A percentile compares a stretch with the other conserved stretches of the same genome.
Conservation (phyloP, 2,329 filamentous ascomycete genomes). For the Claviceps capensis region DNA sequence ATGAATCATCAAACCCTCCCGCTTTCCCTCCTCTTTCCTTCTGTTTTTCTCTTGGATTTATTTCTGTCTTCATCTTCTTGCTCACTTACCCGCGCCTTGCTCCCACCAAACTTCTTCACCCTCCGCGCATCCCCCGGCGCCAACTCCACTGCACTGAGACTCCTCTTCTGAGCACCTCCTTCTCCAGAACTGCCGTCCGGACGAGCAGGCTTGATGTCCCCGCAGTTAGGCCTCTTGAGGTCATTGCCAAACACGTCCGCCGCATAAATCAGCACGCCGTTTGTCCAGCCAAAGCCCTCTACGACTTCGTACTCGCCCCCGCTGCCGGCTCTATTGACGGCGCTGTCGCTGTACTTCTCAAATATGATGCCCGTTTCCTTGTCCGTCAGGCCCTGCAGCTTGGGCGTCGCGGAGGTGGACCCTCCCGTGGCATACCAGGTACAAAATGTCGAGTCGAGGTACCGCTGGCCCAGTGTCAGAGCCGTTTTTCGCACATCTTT, state of each 20-base stretch:
- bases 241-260: conserved; percentile 46
- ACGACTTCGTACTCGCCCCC: conserved; percentile 58
- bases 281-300: conserved; percentile 58
- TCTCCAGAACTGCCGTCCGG: conserved; percentile 10
- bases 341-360: conserved; percentile 52
- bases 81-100: not conserved
- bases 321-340: conserved; percentile 45
- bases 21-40: too few species aligned
- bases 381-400: conserved; percentile 30
- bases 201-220: conserved; percentile 30
- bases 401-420: conserved; percentile 37
- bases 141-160: conserved; percentile 32
- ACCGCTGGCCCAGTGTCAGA: conserved; percentile 47
- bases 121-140: conserved; percentile 30
- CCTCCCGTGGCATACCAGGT: conserved; percentile 57
- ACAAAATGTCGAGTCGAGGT: conserved; percentile 54
- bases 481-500: conserved; percentile 40
- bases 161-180: conserved; percentile 9
- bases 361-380: conserved; percentile 47
- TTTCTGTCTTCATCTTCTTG: not conserved
- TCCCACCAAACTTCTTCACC: conserved; percentile 32
- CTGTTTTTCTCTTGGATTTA: not conserved
- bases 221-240: conserved; percentile 42
- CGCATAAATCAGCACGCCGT: conserved; percentile 54
- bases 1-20: too few species aligned